Conservation (phyloP, 2,329 filamentous ascomycete genomes). For the Pseudopyrenochaeta lycopersici region DNA sequence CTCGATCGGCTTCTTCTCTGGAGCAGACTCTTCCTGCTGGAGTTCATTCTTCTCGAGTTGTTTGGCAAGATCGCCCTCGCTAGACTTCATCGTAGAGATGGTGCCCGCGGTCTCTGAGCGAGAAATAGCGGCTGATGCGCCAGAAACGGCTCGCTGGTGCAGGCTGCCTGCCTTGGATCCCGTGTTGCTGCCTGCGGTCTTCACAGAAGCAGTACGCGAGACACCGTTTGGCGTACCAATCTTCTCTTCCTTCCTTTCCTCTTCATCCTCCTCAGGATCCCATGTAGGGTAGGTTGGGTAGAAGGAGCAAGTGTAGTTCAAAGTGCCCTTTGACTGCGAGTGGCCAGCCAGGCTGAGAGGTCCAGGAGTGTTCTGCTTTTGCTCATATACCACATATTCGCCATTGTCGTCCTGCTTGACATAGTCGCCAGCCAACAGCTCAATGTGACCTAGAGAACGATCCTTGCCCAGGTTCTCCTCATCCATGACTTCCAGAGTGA, state of each 20-base stretch:
- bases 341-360: conserved; percentile 78
- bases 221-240: conserved; percentile 25
- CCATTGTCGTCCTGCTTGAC: conserved; percentile 79
- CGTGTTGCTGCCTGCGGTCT: conserved; percentile 27
- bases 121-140: conserved; percentile 26
- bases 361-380: conserved; percentile 72
- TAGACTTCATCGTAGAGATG: conserved; percentile 52
- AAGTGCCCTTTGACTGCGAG: conserved; percentile 76
- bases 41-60: conserved; percentile 58
- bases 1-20: conserved; percentile 67
- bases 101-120: conserved; percentile 50
- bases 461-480: conserved; percentile 92
- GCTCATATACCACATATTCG: conserved; percentile 81
- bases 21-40: conserved; percentile 57
- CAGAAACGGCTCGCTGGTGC: conserved; percentile 29
- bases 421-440: conserved; percentile 81
- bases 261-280: conserved; percentile 86
- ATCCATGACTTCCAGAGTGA: conserved; percentile 95
- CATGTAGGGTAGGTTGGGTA: conserved; percentile 87
- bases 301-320: conserved; percentile 87
- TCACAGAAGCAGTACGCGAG: conserved; percentile 33
- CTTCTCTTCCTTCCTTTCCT: conserved; percentile 54
- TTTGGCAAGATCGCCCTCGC: conserved; percentile 54
- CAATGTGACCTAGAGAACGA: conserved; percentile 82
- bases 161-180: conserved; percentile 22